Evolutionary conservation across 345 rosid genomes (phyloP), one percentile per base, ranked within the genome.

Genomic region (Erodium maritimum): DNA sequence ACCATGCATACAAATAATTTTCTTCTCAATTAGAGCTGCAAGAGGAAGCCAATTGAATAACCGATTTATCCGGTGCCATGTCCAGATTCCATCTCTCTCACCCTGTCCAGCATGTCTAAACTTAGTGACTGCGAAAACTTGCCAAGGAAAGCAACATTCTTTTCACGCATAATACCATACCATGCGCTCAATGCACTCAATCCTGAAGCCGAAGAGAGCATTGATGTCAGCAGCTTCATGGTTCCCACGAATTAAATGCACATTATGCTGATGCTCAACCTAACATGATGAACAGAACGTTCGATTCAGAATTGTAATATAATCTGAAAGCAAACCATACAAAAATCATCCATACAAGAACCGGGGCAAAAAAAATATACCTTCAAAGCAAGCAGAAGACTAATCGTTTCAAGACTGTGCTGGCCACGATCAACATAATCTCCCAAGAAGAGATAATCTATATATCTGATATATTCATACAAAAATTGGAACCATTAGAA

Each of bases 221-320:
- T 93, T 93, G 70, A 93, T 90, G 71, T 90, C 99, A 7, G 97
- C 97, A 42, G 97, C 99, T 84, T 93, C 99, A 78, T 93, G 99
- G 74, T 93, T 93, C 63, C 97, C 99, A 48, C 99, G 95, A 76
- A 93, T 93, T 61, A 93, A 66, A 67, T 93, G 97, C 52, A 93
- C 90, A 59, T 90, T 90, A 55, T 77, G 66, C 34, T 86, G 90
- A 84, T 93, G 79, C 75, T 93, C 97, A 63, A 85, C 96, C 99
- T 93, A 61, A 64, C 48, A 60, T 55, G 34, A 50, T 22, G 71
- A 37, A 23, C 66, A 65, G 74, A n/a, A 56, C 17, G 54, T 52
- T 54, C 51, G 45, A 19, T 46, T 62, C 48, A 58, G 66, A 64
- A 57, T 42, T 65, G 57, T 29, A 53, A 59, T 58, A 19, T 21